Evolutionary conservation across 176 grass and related monocot species (phyloP).

Genomic region (Leersia perrieri): DNA sequence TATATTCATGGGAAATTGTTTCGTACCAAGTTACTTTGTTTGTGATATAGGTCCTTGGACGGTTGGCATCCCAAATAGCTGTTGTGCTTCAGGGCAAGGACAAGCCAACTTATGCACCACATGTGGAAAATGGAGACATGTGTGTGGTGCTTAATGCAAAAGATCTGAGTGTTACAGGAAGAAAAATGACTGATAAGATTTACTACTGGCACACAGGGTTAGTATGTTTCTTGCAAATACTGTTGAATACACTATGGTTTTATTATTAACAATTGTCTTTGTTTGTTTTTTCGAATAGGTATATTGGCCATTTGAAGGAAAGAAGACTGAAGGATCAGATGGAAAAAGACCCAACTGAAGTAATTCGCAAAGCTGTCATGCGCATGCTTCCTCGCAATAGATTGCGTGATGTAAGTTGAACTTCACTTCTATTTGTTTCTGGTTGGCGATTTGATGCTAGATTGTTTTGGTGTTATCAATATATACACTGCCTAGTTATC

Average conservation of each 20-base stretch:
- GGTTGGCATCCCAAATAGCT: conserved; percentile 82
- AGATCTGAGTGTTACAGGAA: conserved; percentile 79
- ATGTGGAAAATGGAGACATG: conserved; percentile 94
- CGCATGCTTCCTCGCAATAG: conserved; percentile 93
- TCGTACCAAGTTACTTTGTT: not conserved
- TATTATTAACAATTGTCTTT: conserved; percentile 1
- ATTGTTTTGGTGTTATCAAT: conserved; percentile 1
- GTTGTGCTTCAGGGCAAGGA: conserved; percentile 93
- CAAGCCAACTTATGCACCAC: conserved; percentile 84
- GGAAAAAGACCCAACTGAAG: conserved; percentile 93
- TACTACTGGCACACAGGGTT: conserved; percentile 95
- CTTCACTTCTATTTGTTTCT: conserved; percentile 24
- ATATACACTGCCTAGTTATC: not conserved
- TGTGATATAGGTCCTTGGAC: conserved; percentile 72
- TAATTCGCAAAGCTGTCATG: conserved; percentile 93
- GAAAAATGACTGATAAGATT: conserved; percentile 93
- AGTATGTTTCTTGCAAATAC: not conserved
- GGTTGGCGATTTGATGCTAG: not conserved
- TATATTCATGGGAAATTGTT: not conserved
- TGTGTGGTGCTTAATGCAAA: conserved; percentile 94
- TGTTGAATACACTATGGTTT: not conserved
- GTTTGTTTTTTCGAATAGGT: conserved; percentile 39
- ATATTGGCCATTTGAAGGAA: conserved; percentile 89
- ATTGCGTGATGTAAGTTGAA: conserved; percentile 89
- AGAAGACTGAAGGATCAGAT: conserved; percentile 92